Conservation (phyloP, 257 asterid genomes). For the Solanum lycopersicoides region DNA sequence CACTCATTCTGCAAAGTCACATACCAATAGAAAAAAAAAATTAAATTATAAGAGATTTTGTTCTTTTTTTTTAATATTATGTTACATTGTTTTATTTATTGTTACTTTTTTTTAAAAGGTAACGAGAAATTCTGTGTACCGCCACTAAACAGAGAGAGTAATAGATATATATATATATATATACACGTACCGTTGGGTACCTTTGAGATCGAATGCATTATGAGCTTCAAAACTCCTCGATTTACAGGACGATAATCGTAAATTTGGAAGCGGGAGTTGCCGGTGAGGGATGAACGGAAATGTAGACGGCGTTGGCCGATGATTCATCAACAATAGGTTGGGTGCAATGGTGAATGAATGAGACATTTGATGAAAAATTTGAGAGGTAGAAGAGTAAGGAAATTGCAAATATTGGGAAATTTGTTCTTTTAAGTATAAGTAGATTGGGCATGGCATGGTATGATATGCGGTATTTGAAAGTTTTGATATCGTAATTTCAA, state of each 20-base stretch:
- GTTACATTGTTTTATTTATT: too few species aligned
- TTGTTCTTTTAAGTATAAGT: not conserved
- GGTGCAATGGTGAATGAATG: not conserved
- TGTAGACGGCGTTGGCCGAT: not conserved
- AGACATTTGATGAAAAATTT: not conserved
- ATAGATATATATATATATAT: not conserved
- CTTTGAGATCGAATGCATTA: constrained; percentile 35
- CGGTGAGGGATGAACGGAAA: constrained; percentile 11
- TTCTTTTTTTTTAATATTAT: not conserved
- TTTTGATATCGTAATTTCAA: too few species aligned
- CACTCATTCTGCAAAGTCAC: constrained; percentile 35
- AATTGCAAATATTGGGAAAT: not conserved
- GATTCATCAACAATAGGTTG: not conserved
- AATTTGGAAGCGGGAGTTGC: constrained; percentile 1
- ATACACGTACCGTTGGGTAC: constrained; percentile 43
- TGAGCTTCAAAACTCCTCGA: constrained; percentile 10
- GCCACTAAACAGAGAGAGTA: not conserved
- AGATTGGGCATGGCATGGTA: too few species aligned
- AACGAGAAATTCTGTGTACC: too few species aligned
- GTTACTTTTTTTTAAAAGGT: too few species aligned
- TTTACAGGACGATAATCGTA: constrained; percentile 6
- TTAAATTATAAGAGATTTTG: too few species aligned
- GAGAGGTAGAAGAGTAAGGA: too few species aligned
- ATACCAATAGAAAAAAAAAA: too few species aligned
- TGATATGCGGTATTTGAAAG: too few species aligned